Evolutionary conservation across 2,329 filamentous ascomycete species (phyloP).

Genomic region (Phoma herbarum): DNA sequence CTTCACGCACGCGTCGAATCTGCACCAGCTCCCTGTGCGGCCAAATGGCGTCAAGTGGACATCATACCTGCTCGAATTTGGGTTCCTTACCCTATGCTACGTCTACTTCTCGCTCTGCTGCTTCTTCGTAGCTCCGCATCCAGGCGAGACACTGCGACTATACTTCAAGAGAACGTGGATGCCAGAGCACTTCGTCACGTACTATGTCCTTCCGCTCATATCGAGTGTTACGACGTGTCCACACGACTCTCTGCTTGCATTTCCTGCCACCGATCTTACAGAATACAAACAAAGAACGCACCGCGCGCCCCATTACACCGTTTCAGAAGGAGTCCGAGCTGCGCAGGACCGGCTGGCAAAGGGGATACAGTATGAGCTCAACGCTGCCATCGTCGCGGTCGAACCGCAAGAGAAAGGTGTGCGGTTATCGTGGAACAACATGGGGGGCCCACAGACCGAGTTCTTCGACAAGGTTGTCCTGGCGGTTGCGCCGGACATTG

Average conservation of each 20-base stretch:
- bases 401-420: conserved; percentile 40
- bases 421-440: conserved; percentile 48
- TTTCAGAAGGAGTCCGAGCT: conserved; percentile 59
- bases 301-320: conserved; percentile 61
- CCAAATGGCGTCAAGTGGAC: conserved; percentile 48
- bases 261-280: conserved; percentile 63
- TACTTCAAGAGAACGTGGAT: conserved; percentile 63
- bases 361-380: conserved; percentile 56
- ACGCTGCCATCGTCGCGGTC: conserved; percentile 51
- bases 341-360: conserved; percentile 59
- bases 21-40: conserved; percentile 60
- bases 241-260: conserved; percentile 60
- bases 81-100: conserved; percentile 60
- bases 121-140: conserved; percentile 56
- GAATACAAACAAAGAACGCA: conserved; percentile 61
- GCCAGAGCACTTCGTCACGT: conserved; percentile 57
- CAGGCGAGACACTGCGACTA: conserved; percentile 57
- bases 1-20: conserved; percentile 64
- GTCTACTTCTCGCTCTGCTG: conserved; percentile 64
- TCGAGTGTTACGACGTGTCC: conserved; percentile 65
- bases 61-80: conserved; percentile 55
- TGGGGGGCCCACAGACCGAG: conserved; percentile 37
- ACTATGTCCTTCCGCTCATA: conserved; percentile 65
- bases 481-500: conserved; percentile 64
- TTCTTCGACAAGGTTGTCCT: conserved; percentile 63